Percentiles rank a stretch among this genome's conserved stretches.
Evolutionary conservation across 2,329 filamentous ascomycete genomes (phyloP).

Genomic region (Xylariaceae sp.): DNA sequence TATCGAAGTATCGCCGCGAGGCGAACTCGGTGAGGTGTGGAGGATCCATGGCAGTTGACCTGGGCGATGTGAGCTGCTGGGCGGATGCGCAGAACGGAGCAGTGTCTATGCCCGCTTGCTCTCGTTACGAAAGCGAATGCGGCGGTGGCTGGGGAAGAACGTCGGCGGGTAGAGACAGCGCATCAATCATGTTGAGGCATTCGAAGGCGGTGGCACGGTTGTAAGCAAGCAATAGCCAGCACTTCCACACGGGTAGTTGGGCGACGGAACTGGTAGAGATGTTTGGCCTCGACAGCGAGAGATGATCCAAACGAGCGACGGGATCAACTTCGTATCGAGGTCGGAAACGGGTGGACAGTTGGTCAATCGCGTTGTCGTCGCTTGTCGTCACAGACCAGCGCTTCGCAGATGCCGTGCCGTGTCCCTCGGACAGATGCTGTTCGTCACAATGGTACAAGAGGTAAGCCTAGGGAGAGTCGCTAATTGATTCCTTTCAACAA

Average conservation of each 20-base stretch:
- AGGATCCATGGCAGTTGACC: constrained; percentile 51
- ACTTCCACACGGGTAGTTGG: constrained; percentile 9
- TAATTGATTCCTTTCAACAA: too few species aligned
- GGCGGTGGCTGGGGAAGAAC: constrained; percentile 22
- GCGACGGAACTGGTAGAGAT: constrained; percentile 2
- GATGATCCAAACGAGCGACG: constrained; percentile 18
- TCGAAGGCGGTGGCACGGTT: constrained; percentile 6
- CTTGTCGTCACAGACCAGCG: too few species aligned
- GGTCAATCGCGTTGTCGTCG: background rate
- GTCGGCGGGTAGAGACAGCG: constrained; percentile 23
- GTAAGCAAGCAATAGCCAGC: constrained; percentile 2
- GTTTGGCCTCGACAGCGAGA: constrained; percentile 1
- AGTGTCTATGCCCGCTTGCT: constrained; percentile 24
- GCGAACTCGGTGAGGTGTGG: constrained; percentile 64
- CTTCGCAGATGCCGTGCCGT: too few species aligned
- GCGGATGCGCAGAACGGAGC: constrained; percentile 22
- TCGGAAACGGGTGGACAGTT: constrained; percentile 13
- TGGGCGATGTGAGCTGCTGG: constrained; percentile 2
- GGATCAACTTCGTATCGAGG: constrained; percentile 2
- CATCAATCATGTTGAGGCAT: constrained; percentile 34
- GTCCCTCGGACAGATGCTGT: too few species aligned
- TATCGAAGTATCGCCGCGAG: constrained; percentile 60
- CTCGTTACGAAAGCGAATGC: constrained; percentile 26
- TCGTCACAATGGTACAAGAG: too few species aligned
- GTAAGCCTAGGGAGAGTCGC: too few species aligned